Conservation (phyloP, 1,284 basidiomycete species). For the Boletus sp. region DNA sequence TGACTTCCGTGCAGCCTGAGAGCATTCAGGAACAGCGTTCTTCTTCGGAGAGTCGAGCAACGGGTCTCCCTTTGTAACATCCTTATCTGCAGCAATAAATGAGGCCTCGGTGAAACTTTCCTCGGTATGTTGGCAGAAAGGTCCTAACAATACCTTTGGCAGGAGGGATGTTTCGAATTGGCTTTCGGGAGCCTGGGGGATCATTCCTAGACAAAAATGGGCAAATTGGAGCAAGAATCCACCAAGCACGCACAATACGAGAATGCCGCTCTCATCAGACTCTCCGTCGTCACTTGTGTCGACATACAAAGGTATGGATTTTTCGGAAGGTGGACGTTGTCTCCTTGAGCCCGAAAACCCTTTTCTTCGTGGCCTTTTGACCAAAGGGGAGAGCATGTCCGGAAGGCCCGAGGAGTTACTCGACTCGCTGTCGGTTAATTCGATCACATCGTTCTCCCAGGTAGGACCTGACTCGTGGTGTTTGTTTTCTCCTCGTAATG, state of each 20-base stretch:
- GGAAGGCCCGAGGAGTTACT: conserved; percentile 23
- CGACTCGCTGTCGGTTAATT: conserved; percentile 34
- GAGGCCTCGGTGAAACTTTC: background rate
- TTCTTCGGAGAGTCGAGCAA: conserved; percentile 14
- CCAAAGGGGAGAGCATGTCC: conserved; percentile 25
- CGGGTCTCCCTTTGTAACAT: background rate
- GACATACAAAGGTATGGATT: conserved; percentile 28
- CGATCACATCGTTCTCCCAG: conserved; percentile 25
- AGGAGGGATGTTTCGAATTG: conserved; percentile 32
- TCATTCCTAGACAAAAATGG: conserved; percentile 35
- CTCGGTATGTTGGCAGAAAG: conserved; percentile 1
- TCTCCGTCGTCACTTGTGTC: conserved; percentile 35
- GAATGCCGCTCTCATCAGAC: conserved; percentile 42
- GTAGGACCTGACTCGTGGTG: background rate
- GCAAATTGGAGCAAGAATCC: background rate
- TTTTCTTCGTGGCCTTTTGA: conserved; percentile 14
- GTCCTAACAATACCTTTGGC: conserved; percentile 9
- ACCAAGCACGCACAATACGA: conserved; percentile 43
- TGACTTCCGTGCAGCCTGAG: conserved; percentile 21
- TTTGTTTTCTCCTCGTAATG: background rate
- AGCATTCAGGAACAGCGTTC: conserved; percentile 6
- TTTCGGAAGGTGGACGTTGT: conserved; percentile 8
- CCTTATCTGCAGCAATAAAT: conserved; percentile 4
- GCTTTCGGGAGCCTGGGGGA: conserved; percentile 46
- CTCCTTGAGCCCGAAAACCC: background rate